A percentile compares a stretch with the other conserved stretches of the same genome.
These are phyloP conservation scores for Chernovozyma sophiae-reginae DNA, from an alignment of 1,139 yeast genomes.

Conservation along the genomic window DNA sequence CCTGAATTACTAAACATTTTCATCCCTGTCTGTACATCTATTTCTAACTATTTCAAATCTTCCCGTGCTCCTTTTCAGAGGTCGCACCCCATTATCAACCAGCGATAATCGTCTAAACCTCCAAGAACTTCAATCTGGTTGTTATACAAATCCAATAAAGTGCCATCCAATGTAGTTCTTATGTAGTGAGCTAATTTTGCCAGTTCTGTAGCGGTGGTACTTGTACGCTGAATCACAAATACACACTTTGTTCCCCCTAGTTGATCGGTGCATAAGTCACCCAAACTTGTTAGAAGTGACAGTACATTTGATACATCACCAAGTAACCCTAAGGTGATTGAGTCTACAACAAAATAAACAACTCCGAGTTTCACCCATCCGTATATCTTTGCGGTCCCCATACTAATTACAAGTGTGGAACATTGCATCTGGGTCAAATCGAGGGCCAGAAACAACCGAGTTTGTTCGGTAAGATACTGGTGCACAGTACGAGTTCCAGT, in stretches of 20 bases:
- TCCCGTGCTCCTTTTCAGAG: background rate
- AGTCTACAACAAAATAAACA: background rate
- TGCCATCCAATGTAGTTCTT: background rate
- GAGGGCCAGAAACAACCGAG: too few species aligned
- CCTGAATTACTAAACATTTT: too few species aligned
- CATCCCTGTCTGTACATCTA: too few species aligned
- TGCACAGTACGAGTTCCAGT: too few species aligned
- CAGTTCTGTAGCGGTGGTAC: background rate
- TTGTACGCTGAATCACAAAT: background rate
- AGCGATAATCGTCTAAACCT: conserved; percentile 1
- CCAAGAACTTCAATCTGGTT: background rate
- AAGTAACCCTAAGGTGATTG: background rate
- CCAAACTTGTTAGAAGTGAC: background rate
- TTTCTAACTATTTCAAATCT: too few species aligned
- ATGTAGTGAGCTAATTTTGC: background rate
- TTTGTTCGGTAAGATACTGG: too few species aligned
- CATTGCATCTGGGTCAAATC: too few species aligned
- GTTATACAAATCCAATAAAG: background rate
- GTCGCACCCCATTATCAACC: conserved; percentile 1
- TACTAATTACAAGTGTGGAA: background rate
- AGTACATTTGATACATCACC: background rate
- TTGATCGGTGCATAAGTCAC: background rate
- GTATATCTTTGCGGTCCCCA: background rate
- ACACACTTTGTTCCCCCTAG: background rate
- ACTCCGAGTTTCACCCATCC: background rate